Conservation (phyloP, 257 asterid genomes). For the Solanum tarapatanum region DNA sequence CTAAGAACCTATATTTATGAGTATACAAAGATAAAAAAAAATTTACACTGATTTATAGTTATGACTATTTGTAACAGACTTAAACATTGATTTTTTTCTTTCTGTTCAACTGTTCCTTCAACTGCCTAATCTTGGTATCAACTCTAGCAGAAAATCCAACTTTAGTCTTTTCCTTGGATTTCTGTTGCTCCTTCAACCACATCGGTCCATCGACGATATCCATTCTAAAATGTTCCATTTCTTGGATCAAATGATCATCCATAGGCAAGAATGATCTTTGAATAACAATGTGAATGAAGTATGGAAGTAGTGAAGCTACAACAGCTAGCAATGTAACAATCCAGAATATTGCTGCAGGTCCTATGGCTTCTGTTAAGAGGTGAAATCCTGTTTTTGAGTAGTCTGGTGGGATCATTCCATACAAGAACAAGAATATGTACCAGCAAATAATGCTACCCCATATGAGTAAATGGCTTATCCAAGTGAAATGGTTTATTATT, state of each 20-base stretch:
- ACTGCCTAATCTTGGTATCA: constrained; percentile 77
- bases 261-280: constrained; percentile 69
- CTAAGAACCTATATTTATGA: neutral
- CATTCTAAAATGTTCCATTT: constrained; percentile 67
- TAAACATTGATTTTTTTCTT: constrained; percentile 11
- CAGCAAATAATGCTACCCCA: constrained; percentile 62
- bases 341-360: constrained; percentile 85
- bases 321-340: constrained; percentile 58
- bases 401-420: constrained; percentile 36
- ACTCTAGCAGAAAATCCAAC: constrained; percentile 91
- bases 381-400: constrained; percentile 37
- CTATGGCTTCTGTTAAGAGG: constrained; percentile 53
- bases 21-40: neutral
- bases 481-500: constrained; percentile 86
- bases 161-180: constrained; percentile 63
- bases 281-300: constrained; percentile 62
- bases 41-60: neutral
- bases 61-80: neutral
- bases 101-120: constrained; percentile 62
- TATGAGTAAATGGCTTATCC: constrained; percentile 74
- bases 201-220: constrained; percentile 69
- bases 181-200: constrained; percentile 81
- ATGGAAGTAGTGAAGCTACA: constrained; percentile 61
- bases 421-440: constrained; percentile 66
- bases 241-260: constrained; percentile 94